Percentiles rank a stretch among this genome's conserved stretches.
These are phyloP conservation scores for Ceriops tagal DNA, from an alignment of 345 rosid species.

Conservation along the genomic window DNA sequence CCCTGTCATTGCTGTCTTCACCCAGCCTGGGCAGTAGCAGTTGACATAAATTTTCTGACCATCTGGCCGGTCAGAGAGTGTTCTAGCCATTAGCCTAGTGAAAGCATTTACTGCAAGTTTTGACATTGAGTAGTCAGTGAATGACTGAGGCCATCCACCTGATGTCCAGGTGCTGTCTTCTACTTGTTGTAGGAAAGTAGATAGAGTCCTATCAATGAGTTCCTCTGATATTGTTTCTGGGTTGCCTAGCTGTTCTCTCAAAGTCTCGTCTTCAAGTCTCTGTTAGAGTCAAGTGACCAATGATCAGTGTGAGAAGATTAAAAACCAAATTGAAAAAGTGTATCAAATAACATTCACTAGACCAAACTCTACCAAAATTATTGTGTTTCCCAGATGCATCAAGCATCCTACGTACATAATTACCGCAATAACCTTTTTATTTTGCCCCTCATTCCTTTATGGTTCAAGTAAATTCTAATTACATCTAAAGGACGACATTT, in stretches of 20 bases:
- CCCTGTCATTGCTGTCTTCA: constrained; percentile 92
- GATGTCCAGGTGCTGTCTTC: constrained; percentile 71
- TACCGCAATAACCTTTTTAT: too few relatives aligned
- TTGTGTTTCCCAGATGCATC: too few relatives aligned
- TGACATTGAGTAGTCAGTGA: constrained; percentile 80
- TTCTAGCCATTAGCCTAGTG: constrained; percentile 65
- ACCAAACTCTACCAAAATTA: too few relatives aligned
- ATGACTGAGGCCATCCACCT: constrained; percentile 85
- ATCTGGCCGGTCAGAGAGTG: constrained; percentile 56
- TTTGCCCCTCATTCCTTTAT: too few relatives aligned
- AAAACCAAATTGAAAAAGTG: not conserved
- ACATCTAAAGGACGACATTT: too few relatives aligned
- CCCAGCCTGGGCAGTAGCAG: constrained; percentile 98
- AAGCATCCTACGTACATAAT: too few relatives aligned
- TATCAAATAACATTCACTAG: not conserved
- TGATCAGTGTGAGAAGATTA: constrained; percentile 5
- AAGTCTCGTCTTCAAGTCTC: constrained; percentile 57
- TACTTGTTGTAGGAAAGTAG: constrained; percentile 69
- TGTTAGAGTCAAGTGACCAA: constrained; percentile 25
- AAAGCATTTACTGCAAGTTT: constrained; percentile 83
- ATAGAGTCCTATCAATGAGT: constrained; percentile 48
- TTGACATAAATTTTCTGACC: constrained; percentile 75
- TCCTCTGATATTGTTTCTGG: constrained; percentile 66
- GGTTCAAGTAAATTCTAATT: too few relatives aligned
- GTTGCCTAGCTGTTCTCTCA: constrained; percentile 55